phyloP scores from a whole-genome alignment of 371 early-diverging fungal species.

The Mortierella sp. region DNA sequence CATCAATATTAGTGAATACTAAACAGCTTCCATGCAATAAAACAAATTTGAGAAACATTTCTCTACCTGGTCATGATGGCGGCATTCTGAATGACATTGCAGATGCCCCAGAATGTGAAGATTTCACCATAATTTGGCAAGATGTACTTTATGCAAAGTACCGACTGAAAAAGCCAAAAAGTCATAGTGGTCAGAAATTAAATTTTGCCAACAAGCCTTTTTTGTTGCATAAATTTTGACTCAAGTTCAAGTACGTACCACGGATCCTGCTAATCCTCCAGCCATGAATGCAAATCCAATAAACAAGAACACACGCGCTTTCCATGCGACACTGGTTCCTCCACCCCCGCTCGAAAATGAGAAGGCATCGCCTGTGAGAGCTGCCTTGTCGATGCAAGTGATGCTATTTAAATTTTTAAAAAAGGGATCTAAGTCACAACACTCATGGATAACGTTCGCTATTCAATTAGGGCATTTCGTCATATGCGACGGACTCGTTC shows the following conservation, averaged over 20 bases:
- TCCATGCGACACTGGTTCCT: conserved; percentile 62
- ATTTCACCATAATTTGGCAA: conserved; percentile 65
- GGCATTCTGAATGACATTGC: conserved; percentile 71
- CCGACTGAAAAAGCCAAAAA: conserved; percentile 59
- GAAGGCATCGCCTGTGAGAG: conserved; percentile 37
- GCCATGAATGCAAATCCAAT: conserved; percentile 81
- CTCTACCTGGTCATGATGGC: conserved; percentile 77
- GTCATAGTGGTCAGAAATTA: not conserved
- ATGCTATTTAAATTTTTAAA: conserved; percentile 43
- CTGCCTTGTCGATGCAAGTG: conserved; percentile 63
- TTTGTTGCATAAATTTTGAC: not conserved
- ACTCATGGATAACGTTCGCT: not conserved
- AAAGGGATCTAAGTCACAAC: not conserved
- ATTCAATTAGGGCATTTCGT: conserved; percentile 1
- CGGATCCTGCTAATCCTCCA: conserved; percentile 79
- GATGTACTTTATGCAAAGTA: conserved; percentile 76
- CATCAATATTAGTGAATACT: not conserved
- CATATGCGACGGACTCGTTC: conserved; percentile 4
- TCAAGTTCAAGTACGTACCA: conserved; percentile 59
- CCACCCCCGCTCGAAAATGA: conserved; percentile 42
- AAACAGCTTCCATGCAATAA: not conserved
- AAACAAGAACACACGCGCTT: conserved; percentile 78
- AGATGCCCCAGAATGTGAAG: conserved; percentile 72
- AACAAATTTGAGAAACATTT: not conserved
- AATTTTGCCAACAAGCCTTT: not conserved